A percentile compares a stretch with the other conserved stretches of the same genome.
Evolutionary conservation across 768 basidiomycete species (phyloP).

Genomic region (Psilocybe cubensis): DNA sequence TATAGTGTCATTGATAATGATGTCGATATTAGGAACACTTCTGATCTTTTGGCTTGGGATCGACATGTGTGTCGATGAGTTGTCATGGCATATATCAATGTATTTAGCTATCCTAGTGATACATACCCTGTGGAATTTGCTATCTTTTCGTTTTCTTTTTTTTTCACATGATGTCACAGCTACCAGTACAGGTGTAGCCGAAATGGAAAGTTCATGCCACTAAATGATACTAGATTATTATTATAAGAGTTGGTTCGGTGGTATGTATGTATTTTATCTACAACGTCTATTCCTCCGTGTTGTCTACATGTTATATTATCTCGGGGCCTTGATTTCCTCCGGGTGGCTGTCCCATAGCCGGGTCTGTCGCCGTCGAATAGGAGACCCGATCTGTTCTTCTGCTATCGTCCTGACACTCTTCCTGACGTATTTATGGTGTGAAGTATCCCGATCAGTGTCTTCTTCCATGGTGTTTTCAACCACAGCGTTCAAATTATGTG

Average conservation of each 20-base stretch:
- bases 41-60: slow-evolving; percentile 31
- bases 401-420: slow-evolving; percentile 88
- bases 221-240: slow-evolving; percentile 2
- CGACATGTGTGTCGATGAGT: slow-evolving; percentile 16
- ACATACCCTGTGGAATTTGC: background rate
- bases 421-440: slow-evolving; percentile 40
- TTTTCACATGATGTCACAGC: slow-evolving; percentile 8
- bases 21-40: slow-evolving; percentile 56
- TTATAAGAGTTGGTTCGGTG: background rate
- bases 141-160: slow-evolving; percentile 6
- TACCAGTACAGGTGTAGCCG: slow-evolving; percentile 2
- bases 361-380: slow-evolving; percentile 37
- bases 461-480: slow-evolving; percentile 23
- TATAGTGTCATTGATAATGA: background rate
- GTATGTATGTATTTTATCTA: background rate
- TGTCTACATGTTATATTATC: background rate
- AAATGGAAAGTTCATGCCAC: background rate
- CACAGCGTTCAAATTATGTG: slow-evolving; percentile 86
- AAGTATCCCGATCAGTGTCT: slow-evolving; percentile 13
- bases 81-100: slow-evolving; percentile 4
- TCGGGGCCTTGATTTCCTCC: slow-evolving; percentile 39
- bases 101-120: slow-evolving; percentile 15
- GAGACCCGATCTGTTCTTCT: slow-evolving; percentile 64
- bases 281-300: background rate
- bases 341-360: slow-evolving; percentile 46